Evolutionary conservation across 2,329 filamentous ascomycete species (phyloP).

Genomic region (Pyrenophora teres): DNA sequence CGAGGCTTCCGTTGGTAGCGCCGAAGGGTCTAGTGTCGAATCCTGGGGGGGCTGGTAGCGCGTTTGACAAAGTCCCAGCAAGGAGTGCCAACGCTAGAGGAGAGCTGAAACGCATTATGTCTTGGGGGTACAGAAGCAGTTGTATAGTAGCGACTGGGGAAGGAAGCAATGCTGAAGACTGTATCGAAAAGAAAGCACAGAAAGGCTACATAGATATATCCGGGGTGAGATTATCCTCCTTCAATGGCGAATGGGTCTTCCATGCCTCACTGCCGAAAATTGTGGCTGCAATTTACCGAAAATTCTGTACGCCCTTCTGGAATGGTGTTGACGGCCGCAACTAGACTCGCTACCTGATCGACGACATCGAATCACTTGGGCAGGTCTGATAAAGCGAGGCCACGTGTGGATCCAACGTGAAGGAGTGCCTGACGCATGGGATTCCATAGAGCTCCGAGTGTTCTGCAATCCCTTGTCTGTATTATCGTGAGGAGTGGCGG

Average conservation of each 20-base stretch:
- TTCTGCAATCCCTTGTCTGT: no score
- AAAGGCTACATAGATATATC: no score
- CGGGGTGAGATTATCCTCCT: background rate
- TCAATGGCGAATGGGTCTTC: background rate
- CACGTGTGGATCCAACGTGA: background rate
- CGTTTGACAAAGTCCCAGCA: slow-evolving; percentile 29
- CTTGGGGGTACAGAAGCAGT: background rate
- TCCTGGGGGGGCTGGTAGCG: slow-evolving; percentile 32
- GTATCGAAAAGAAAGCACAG: background rate
- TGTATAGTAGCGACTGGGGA: background rate
- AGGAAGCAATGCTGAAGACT: background rate
- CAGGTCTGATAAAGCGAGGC: background rate
- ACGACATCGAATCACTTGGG: no score
- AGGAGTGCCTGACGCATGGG: background rate
- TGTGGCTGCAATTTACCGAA: slow-evolving; percentile 2
- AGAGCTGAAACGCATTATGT: slow-evolving; percentile 36
- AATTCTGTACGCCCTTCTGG: background rate
- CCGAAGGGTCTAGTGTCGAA: slow-evolving; percentile 11
- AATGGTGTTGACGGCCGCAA: slow-evolving; percentile 2
- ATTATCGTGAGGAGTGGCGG: background rate
- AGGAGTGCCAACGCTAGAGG: slow-evolving; percentile 29
- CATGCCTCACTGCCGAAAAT: slow-evolving; percentile 6
- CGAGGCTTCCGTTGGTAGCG: slow-evolving; percentile 27
- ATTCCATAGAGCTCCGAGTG: background rate
- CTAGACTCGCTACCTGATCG: background rate